Conservation (phyloP, 495 filamentous ascomycete genomes). For the Sphaerosporella brunnea region DNA sequence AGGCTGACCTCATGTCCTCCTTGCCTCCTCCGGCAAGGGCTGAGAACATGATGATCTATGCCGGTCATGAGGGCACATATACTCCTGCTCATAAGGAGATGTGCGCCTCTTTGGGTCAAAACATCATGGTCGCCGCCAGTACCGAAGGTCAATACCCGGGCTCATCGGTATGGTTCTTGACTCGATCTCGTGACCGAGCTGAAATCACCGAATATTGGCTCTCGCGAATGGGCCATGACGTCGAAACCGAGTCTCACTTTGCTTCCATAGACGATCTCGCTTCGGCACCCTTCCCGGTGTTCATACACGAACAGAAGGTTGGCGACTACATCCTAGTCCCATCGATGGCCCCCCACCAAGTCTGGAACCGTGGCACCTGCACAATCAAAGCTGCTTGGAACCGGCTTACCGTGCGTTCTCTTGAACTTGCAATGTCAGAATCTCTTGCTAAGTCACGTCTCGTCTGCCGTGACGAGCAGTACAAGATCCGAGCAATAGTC, state of each 20-base stretch:
- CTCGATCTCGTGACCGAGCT: constrained; percentile 71
- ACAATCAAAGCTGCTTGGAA: constrained; percentile 99
- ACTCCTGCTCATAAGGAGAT: constrained; percentile 93
- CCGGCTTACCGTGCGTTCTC: constrained; percentile 77
- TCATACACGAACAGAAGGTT: constrained; percentile 77
- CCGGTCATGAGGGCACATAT: constrained; percentile 93
- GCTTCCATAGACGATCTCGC: constrained; percentile 86
- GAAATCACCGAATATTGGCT: constrained; percentile 82
- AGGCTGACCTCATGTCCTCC: constrained; percentile 86
- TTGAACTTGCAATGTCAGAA: constrained; percentile 68
- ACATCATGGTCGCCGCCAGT: constrained; percentile 74
- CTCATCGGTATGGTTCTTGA: constrained; percentile 97
- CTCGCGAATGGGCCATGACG: constrained; percentile 77
- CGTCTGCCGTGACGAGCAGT: constrained; percentile 96
- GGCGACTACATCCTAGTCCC: constrained; percentile 92
- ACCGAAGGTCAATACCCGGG: constrained; percentile 54
- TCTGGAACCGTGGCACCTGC: constrained; percentile 89
- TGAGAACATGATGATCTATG: constrained; percentile 94
- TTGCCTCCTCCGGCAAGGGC: constrained; percentile 72
- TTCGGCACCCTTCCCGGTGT: constrained; percentile 77
- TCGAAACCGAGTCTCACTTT: constrained; percentile 92
- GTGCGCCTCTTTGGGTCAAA: constrained; percentile 90
- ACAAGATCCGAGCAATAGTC: constrained; percentile 93
- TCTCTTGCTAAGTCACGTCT: constrained; percentile 71
- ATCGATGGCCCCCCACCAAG: constrained; percentile 91